These are phyloP conservation scores for Exidia glandulosa DNA, from an alignment of 768 basidiomycete genomes.

Conservation along the genomic window DNA sequence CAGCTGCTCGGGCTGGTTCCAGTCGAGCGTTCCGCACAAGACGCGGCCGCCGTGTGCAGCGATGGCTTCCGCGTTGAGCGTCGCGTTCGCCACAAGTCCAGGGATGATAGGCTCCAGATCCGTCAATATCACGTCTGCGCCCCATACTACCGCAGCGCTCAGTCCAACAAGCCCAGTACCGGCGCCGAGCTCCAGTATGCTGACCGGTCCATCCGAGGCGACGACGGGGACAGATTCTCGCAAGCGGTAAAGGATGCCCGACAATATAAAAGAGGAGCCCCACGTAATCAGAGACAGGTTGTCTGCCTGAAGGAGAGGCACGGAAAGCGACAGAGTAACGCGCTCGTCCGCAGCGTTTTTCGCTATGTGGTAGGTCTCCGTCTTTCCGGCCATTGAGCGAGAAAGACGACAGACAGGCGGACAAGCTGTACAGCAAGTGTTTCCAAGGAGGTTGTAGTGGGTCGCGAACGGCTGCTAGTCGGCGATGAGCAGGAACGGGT, in stretches of 20 bases:
- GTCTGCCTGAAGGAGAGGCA: neutral
- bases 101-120: neutral
- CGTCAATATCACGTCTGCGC: neutral
- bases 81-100: neutral
- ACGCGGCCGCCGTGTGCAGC: neutral
- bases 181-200: neutral
- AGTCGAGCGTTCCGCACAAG: neutral
- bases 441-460: no score
- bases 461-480: no score
- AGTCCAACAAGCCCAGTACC: neutral
- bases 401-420: no score
- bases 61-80: neutral
- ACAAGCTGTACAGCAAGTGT: no score
- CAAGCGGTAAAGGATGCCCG: neutral
- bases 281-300: neutral
- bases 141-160: neutral
- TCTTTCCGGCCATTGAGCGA: neutral
- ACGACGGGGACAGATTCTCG: neutral
- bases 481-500: no score
- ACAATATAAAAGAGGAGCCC: neutral
- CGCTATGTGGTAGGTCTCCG: neutral
- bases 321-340: neutral
- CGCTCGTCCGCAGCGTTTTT: neutral
- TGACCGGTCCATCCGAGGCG: neutral
- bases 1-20: neutral